Base-by-base conservation (phyloP, 2,329 filamentous ascomycete species). In the Tolypocladium sp. region DNA sequence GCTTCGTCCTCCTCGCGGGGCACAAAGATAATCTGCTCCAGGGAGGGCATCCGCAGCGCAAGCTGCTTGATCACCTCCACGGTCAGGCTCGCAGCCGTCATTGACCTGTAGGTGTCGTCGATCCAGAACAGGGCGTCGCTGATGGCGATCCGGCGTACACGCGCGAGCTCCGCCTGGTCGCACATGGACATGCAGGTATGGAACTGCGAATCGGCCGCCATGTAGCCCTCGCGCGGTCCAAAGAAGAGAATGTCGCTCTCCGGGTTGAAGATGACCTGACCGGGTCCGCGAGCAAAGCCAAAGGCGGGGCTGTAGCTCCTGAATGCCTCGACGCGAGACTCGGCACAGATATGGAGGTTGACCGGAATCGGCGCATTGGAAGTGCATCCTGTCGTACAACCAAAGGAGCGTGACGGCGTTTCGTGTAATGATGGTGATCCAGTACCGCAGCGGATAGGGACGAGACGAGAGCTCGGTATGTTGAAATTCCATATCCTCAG, bases 401-500 rank as follows among this genome's bases (percentile, higher is more conserved):
- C 61, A 8, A 59, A 57, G 30, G 62, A 38, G 53, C 49, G 33
- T 5, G 56, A 33, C 12, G 55, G 44, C 1, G 46, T 20, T 22
- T 65, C 62, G 17, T 58, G 55, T 22, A 64, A 58, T 41, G 69
- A 70, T 6, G 66, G 62, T 40, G 69, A 69, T 17, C 66, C 66
- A 42, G 69, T 67, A 35, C 73, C 74, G 66, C 76, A 79, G 49
- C 69, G 71, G 37, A 80, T 67, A 2, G 76, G 71, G 33, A 81
- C 74, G 55, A 81, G 68, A 38, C 79, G 77, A 13, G 74, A 67
- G 17, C 67, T 65, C 0, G 77, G 75, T 22, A 79, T 67, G 63
- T 73, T 79, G 63, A 76, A 70, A 46, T 70, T 69, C 79, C 79
- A 81, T 55, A 81, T 78, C 58, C 73, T 76, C 30, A 80, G 68